These are phyloP conservation scores for Micractinium conductrix DNA, from an alignment of 139 green algal species.

Conservation along the genomic window DNA sequence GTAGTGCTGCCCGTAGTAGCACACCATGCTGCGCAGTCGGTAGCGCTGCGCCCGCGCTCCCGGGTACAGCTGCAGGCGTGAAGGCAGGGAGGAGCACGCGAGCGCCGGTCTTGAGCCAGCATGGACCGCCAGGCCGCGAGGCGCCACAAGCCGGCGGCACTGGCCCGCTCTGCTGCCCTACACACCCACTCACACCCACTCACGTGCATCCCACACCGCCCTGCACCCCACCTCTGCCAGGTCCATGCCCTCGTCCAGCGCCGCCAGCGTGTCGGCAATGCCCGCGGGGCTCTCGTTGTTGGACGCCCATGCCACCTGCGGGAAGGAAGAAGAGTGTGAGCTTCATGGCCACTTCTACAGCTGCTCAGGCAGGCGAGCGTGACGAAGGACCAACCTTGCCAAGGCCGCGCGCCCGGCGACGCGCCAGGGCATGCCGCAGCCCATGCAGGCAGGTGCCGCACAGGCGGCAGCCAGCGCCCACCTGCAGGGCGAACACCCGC, in stretches of 20 bases:
- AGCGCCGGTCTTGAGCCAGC: not conserved
- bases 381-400: too few relatives aligned
- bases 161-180: not conserved
- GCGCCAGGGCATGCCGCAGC: too few relatives aligned
- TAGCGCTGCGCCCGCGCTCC: constrained; percentile 11
- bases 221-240: not conserved
- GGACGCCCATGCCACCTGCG: constrained; percentile 65
- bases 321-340: too few relatives aligned
- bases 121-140: not conserved
- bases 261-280: constrained; percentile 45
- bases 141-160: not conserved
- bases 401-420: too few relatives aligned
- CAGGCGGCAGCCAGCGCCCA: too few relatives aligned
- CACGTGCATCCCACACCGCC: too few relatives aligned
- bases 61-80: not conserved
- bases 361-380: too few relatives aligned
- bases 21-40: constrained; percentile 67
- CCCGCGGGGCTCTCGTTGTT: constrained; percentile 33
- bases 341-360: too few relatives aligned
- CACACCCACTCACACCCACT: not conserved
- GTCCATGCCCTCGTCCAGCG: constrained; percentile 4
- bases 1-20: constrained; percentile 71
- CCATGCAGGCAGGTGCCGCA: too few relatives aligned
- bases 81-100: not conserved
- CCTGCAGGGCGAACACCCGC: constrained; percentile 64